Conservation (phyloP, 768 basidiomycete genomes). For the Boletus insuetus region DNA sequence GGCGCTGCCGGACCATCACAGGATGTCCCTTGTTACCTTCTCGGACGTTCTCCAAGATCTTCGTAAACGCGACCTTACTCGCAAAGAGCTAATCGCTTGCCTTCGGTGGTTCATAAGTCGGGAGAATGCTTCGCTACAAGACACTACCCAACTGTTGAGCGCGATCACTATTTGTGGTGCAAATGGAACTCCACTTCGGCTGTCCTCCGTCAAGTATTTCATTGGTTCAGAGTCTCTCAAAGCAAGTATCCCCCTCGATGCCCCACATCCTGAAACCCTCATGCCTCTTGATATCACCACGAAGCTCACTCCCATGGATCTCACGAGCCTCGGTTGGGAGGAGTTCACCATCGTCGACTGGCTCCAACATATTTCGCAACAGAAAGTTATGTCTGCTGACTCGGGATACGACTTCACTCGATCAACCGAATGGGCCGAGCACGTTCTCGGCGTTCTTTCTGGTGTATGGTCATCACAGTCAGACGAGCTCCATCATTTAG, state of each 20-base stretch:
- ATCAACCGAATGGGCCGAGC: constrained; percentile 75
- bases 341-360: constrained; percentile 73
- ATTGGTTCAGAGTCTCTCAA: constrained; percentile 56
- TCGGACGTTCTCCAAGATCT: constrained; percentile 79
- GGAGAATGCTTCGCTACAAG: not conserved
- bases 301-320: constrained; percentile 46
- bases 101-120: constrained; percentile 62
- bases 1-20: constrained; percentile 52
- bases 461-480: constrained; percentile 69
- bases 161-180: constrained; percentile 56
- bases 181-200: constrained; percentile 55
- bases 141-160: constrained; percentile 50
- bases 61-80: constrained; percentile 56
- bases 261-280: constrained; percentile 72
- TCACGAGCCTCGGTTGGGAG: constrained; percentile 68
- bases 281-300: constrained; percentile 43
- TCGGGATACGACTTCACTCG: constrained; percentile 55
- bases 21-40: constrained; percentile 73
- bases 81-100: constrained; percentile 71
- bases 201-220: constrained; percentile 50
- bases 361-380: constrained; percentile 61
- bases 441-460: constrained; percentile 58
- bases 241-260: constrained; percentile 61
- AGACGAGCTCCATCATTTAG: constrained; percentile 31
- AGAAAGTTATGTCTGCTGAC: constrained; percentile 35